Evolutionary conservation across 768 basidiomycete genomes (phyloP).

Genomic region (Tephrocybe rancida): DNA sequence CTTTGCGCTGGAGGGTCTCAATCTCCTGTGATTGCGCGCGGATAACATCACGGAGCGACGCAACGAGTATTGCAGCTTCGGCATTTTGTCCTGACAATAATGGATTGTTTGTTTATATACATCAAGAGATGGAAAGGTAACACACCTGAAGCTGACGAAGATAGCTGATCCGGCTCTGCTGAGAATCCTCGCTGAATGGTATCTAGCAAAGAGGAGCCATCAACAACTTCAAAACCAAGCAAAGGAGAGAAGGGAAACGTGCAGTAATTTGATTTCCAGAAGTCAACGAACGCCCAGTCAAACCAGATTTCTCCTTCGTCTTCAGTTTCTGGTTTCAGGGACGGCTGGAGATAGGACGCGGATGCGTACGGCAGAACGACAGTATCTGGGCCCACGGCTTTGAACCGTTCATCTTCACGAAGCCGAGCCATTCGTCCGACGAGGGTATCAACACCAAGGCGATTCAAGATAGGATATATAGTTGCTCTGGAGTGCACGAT

Average conservation of each 20-base stretch:
- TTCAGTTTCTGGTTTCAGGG: conserved; percentile 37
- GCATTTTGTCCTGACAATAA: conserved; percentile 58
- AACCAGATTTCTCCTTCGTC: conserved; percentile 93
- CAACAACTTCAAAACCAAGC: background rate
- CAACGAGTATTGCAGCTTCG: conserved; percentile 80
- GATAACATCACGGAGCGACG: conserved; percentile 83
- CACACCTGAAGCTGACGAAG: conserved; percentile 52
- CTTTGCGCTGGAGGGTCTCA: conserved; percentile 61
- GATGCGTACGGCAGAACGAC: conserved; percentile 64
- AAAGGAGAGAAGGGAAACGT: conserved; percentile 25
- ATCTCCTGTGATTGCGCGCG: conserved; percentile 82
- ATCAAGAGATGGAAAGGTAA: conserved; percentile 4
- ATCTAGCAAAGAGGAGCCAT: conserved; percentile 49
- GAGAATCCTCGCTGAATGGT: conserved; percentile 75
- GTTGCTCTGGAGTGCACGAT: conserved; percentile 55
- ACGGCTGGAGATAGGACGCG: conserved; percentile 32
- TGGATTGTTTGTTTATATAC: conserved; percentile 4
- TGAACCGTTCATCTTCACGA: conserved; percentile 93
- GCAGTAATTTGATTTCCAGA: conserved; percentile 99
- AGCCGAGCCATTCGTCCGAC: conserved; percentile 84
- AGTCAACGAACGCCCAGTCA: conserved; percentile 97
- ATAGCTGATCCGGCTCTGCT: conserved; percentile 66
- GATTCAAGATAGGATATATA: conserved; percentile 86
- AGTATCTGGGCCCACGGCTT: conserved; percentile 82
- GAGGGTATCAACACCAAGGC: conserved; percentile 88